Percentiles rank a stretch among this genome's conserved stretches.
Evolutionary conservation across 371 early-diverging fungal species (phyloP).

Genomic region (Encephalitozoon intestinalis): DNA sequence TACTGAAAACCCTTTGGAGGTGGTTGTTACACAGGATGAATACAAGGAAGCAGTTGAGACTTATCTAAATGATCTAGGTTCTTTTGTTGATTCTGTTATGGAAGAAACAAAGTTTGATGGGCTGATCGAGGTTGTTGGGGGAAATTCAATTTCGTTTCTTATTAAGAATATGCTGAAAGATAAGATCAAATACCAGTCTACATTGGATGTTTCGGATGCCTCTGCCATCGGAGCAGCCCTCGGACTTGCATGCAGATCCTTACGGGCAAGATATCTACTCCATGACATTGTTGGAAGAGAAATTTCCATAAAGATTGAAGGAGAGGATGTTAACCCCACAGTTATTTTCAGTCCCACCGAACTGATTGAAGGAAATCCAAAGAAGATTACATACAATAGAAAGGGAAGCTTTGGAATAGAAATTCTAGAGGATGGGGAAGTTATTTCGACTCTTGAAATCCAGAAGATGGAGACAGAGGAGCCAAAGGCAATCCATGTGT

Average conservation of each 20-base stretch:
- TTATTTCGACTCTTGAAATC: slow-evolving; percentile 27
- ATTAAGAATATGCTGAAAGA: slow-evolving; percentile 40
- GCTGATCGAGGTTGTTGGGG: slow-evolving; percentile 48
- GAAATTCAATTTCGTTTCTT: slow-evolving; percentile 31
- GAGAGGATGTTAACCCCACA: slow-evolving; percentile 2
- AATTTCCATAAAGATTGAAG: slow-evolving; percentile 9
- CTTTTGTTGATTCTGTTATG: slow-evolving; percentile 31
- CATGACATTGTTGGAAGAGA: slow-evolving; percentile 37
- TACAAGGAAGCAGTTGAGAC: slow-evolving; percentile 4
- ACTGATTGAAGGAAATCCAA: not conserved
- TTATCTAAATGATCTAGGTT: slow-evolving; percentile 22
- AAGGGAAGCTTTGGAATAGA: slow-evolving; percentile 25
- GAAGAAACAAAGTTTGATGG: slow-evolving; percentile 9
- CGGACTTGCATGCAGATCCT: slow-evolving; percentile 25
- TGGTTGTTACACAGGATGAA: slow-evolving; percentile 44
- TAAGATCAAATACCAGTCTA: not conserved
- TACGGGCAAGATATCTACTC: slow-evolving; percentile 18
- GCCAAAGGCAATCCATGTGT: slow-evolving; percentile 21
- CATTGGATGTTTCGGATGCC: slow-evolving; percentile 34
- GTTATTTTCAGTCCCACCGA: slow-evolving; percentile 29
- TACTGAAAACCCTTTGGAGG: slow-evolving; percentile 23
- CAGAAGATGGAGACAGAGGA: slow-evolving; percentile 29
- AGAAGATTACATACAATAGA: slow-evolving; percentile 33
- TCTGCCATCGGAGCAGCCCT: slow-evolving; percentile 44
- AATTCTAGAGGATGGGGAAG: slow-evolving; percentile 37